Percentiles rank a stretch among this genome's conserved stretches.
Evolutionary conservation across 208 protist species (phyloP).

Genomic region (Angomonas deanei): DNA sequence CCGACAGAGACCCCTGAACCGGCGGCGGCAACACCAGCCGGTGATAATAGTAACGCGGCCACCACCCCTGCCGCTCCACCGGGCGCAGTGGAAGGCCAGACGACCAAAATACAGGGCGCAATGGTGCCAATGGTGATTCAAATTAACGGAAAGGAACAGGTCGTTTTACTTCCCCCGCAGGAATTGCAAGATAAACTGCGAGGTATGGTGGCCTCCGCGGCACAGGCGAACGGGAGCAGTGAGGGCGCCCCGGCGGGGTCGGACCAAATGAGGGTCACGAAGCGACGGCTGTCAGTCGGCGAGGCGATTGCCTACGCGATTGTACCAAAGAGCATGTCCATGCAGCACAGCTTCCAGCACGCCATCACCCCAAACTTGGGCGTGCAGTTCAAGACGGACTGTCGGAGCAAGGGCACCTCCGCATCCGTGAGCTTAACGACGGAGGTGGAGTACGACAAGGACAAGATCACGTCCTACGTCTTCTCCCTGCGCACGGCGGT

Average conservation of each 20-base stretch:
- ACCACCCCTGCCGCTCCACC: neutral
- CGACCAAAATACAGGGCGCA: too few relatives aligned
- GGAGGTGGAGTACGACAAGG: conserved; percentile 23
- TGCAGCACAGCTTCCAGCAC: conserved; percentile 59
- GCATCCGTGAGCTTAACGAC: conserved; percentile 24
- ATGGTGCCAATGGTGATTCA: conserved; percentile 30
- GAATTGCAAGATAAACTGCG: conserved; percentile 46
- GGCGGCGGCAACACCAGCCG: neutral
- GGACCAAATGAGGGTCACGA: neutral
- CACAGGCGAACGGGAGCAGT: neutral
- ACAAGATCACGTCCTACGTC: conserved; percentile 31
- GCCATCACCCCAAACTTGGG: conserved; percentile 26
- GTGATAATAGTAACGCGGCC: neutral
- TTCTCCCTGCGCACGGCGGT: conserved; percentile 32
- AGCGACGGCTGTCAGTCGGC: neutral
- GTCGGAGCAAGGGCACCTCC: conserved; percentile 14
- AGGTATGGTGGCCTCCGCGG: conserved; percentile 14
- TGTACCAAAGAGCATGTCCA: conserved; percentile 37
- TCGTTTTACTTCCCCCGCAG: conserved; percentile 47
- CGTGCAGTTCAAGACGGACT: conserved; percentile 34
- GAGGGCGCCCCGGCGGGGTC: neutral
- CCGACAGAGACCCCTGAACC: neutral
- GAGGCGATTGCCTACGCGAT: conserved; percentile 27
- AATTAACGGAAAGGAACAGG: conserved; percentile 45
- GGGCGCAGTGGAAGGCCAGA: conserved; percentile 14